These are phyloP conservation scores for Trifolium subterraneum DNA, from an alignment of 306 rosid genomes.

Conservation along the genomic window DNA sequence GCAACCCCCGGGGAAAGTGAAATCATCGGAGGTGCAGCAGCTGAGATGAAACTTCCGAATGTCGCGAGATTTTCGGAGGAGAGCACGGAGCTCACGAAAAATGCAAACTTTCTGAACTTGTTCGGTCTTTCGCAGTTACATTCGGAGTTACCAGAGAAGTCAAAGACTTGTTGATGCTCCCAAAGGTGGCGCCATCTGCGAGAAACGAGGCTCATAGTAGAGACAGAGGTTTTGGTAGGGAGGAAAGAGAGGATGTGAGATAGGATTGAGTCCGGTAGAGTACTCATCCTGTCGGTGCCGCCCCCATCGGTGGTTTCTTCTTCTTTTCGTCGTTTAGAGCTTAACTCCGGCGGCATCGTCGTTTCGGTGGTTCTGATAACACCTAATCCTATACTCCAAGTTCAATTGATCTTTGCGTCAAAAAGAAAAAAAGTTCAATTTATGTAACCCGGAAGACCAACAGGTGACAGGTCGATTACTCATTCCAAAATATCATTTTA, in stretches of 20 bases:
- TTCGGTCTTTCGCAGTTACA: neutral
- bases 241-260: neutral
- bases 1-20: neutral
- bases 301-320: neutral
- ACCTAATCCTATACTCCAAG: no score
- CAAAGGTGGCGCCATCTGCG: constrained; percentile 29
- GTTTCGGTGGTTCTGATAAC: neutral
- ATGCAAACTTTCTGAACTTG: neutral
- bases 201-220: neutral
- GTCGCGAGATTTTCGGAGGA: neutral
- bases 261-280: neutral
- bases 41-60: neutral
- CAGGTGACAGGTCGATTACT: no score
- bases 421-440: no score
- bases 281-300: neutral
- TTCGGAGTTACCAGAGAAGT: neutral
- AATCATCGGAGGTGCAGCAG: neutral
- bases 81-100: neutral
- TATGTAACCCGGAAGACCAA: no score
- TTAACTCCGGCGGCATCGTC: neutral
- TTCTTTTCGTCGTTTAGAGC: neutral
- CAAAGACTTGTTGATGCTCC: neutral
- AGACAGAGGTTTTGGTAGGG: neutral
- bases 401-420: no score
- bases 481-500: no score